Conservation (phyloP, 257 asterid species). For the Lantana camara region DNA sequence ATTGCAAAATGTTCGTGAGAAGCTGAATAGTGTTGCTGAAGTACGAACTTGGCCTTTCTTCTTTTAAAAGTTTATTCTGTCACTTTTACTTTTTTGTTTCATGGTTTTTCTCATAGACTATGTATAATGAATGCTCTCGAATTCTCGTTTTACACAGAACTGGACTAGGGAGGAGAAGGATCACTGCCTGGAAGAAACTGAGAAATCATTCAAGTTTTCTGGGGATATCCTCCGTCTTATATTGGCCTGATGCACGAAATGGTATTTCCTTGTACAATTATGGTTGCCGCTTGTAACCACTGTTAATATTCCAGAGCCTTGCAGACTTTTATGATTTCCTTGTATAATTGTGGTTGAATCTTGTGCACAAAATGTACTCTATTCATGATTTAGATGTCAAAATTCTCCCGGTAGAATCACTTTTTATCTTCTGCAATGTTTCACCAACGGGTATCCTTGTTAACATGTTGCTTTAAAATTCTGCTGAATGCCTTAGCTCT, state of each 20-base stretch:
- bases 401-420: no score
- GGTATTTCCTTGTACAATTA: background rate
- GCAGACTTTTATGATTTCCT: no score
- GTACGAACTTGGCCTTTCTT: slow-evolving; percentile 37
- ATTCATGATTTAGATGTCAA: no score
- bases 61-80: background rate
- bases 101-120: background rate
- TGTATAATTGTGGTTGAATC: no score
- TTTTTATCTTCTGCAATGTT: no score
- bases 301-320: background rate
- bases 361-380: no score
- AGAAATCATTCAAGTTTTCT: slow-evolving; percentile 91
- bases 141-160: slow-evolving; percentile 35
- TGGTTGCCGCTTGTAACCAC: background rate
- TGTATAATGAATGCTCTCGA: background rate
- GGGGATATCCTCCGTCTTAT: slow-evolving; percentile 84
- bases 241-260: slow-evolving; percentile 41
- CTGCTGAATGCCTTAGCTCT: no score
- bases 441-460: no score
- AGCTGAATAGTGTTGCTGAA: slow-evolving; percentile 78
- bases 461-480: no score
- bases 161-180: slow-evolving; percentile 93
- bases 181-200: slow-evolving; percentile 89
- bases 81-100: background rate
- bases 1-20: slow-evolving; percentile 80